Evolutionary conservation across 345 rosid genomes (phyloP).

Genomic region (Theobroma cacao): DNA sequence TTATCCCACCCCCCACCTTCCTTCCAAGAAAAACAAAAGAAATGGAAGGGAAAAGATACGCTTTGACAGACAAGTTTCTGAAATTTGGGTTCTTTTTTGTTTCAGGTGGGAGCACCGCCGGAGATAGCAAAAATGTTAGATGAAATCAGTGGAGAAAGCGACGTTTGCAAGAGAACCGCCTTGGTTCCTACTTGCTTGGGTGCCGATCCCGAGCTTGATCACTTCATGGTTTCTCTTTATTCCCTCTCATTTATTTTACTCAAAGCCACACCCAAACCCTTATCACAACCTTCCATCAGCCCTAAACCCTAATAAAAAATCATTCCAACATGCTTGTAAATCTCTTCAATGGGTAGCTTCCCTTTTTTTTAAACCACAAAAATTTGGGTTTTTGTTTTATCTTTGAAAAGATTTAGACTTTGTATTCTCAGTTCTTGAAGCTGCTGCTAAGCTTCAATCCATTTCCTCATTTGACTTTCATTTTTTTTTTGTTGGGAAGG

Average conservation of each 20-base stretch:
- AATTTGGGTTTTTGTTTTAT: too few relatives aligned
- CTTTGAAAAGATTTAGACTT: neutral
- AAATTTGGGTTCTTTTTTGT: too few relatives aligned
- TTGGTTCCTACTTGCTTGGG: constrained; percentile 39
- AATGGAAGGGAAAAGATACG: too few relatives aligned
- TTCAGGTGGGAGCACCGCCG: constrained; percentile 89
- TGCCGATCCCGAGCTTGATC: constrained; percentile 92
- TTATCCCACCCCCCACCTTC: neutral
- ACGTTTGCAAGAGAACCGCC: constrained; percentile 32
- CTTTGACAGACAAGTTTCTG: too few relatives aligned
- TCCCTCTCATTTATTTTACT: neutral
- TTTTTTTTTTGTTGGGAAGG: constrained; percentile 27
- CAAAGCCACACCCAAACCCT: neutral
- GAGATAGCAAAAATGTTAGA: constrained; percentile 60
- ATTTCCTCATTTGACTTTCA: neutral
- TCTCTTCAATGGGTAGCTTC: too few relatives aligned
- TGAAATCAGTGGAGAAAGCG: constrained; percentile 52
- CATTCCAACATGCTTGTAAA: too few relatives aligned
- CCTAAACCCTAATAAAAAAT: too few relatives aligned
- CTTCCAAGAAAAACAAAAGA: neutral
- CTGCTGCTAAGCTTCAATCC: neutral
- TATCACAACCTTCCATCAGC: neutral
- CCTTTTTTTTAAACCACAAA: too few relatives aligned
- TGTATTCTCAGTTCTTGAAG: neutral
- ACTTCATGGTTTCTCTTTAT: constrained; percentile 68